Evolutionary conservation across 2,329 filamentous ascomycete genomes (phyloP).

Genomic region (Mycosphaerella arachidis): DNA sequence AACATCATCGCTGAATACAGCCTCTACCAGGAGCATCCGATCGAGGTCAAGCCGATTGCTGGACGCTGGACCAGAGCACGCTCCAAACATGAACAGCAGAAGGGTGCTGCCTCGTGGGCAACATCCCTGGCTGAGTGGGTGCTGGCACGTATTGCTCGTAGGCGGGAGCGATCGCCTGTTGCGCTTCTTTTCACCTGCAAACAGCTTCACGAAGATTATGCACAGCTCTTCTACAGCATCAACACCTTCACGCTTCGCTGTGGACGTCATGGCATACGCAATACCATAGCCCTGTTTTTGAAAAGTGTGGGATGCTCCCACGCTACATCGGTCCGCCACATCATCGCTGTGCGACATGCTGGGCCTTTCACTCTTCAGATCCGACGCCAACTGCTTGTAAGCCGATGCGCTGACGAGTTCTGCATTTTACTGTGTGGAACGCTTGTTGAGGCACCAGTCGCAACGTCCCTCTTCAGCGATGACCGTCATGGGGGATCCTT

Average conservation of each 20-base stretch:
- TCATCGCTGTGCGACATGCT: neutral
- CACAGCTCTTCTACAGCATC: neutral
- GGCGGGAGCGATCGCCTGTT: neutral
- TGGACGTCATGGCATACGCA: neutral
- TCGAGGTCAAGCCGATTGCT: neutral
- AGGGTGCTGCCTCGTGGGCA: neutral
- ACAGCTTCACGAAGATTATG: neutral
- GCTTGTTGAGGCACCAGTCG: neutral
- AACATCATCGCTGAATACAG: neutral
- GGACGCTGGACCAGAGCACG: neutral
- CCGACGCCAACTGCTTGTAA: neutral
- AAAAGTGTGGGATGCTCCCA: neutral
- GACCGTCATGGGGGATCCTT: neutral
- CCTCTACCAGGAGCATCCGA: neutral
- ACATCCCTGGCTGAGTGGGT: neutral
- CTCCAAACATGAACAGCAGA: neutral
- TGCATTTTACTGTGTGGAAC: neutral
- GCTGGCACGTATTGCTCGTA: neutral
- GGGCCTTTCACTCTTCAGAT: neutral
- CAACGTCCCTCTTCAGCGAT: neutral
- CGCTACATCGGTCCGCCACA: neutral
- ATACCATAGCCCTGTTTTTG: neutral
- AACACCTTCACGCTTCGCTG: neutral
- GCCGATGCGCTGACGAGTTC: neutral
- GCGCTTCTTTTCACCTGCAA: neutral